Percentiles rank a stretch among this genome's conserved stretches.
Evolutionary conservation across 441 rosid genomes (phyloP).

Genomic region (Arabidopsis hybrid): DNA sequence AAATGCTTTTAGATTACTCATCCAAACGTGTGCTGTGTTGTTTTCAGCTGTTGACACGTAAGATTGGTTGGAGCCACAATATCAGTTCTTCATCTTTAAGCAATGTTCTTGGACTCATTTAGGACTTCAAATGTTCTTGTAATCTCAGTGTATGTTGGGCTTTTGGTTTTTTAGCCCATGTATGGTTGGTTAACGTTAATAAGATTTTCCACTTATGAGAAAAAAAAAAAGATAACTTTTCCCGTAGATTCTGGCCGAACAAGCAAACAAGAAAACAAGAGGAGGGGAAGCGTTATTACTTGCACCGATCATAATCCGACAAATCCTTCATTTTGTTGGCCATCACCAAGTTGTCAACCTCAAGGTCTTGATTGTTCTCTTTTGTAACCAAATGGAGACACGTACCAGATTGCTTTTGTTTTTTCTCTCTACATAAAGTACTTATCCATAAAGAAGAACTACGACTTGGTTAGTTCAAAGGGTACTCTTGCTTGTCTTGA

Average conservation of each 20-base stretch:
- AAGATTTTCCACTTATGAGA: too few relatives aligned
- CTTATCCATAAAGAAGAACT: not conserved
- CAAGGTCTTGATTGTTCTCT: constrained; percentile 19
- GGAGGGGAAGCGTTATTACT: constrained; percentile 27
- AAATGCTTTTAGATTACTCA: too few relatives aligned
- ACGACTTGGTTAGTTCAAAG: not conserved
- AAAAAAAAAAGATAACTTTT: constrained; percentile 18
- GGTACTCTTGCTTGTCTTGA: not conserved
- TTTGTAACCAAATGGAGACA: constrained; percentile 31
- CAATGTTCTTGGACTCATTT: too few relatives aligned
- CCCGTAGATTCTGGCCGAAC: constrained; percentile 30
- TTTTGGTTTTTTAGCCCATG: too few relatives aligned
- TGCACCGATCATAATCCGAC: constrained; percentile 22
- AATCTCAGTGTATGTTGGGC: too few relatives aligned
- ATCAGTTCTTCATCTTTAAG: too few relatives aligned
- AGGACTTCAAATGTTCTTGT: too few relatives aligned
- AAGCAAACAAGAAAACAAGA: not conserved
- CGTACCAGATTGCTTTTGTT: not conserved
- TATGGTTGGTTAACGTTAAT: too few relatives aligned
- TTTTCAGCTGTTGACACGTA: too few relatives aligned
- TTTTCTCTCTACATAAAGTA: too few relatives aligned
- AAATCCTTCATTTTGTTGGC: constrained; percentile 23
- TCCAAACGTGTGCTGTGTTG: too few relatives aligned
- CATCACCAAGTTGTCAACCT: constrained; percentile 31
- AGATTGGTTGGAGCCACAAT: too few relatives aligned